Evolutionary conservation across 2,329 filamentous ascomycete genomes (phyloP), one percentile per base, ranked within the genome.

Genomic region (Scorias spongiosa): DNA sequence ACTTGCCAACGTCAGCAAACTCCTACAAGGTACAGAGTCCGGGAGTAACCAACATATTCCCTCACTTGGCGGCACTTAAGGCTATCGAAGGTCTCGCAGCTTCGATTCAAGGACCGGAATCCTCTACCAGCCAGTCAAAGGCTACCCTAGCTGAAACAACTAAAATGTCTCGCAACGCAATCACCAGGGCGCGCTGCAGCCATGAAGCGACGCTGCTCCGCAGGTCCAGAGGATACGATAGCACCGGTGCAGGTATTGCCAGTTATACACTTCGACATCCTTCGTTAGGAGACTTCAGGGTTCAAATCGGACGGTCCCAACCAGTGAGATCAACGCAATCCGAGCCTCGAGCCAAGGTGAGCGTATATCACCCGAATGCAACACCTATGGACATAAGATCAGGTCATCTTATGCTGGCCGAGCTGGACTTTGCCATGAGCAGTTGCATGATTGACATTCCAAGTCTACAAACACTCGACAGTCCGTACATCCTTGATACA

Each of bases 191-290:
- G 29, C 81, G 81, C 0, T 76, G 82, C 57, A 70, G 74, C 29
- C 81, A 86, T 62, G 78, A 76, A 51, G 82, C 77, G 18, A 71
- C 78, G 2, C 71, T 88, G 2, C 75, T 83, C n/a, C 86, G 80
- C 74, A 60, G 54, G n/a, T 52, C 62, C 11, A 57, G 62, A 10
- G 51, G 57, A 20, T 48, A 51, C 20, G 49, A 55, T 39, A 48
- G 45, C 32, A 45, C 54, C 9, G 52, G 54, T 38, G 45, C 51
- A 5, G 50, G 55, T 17, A 54, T 49, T 2, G 65, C 66, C 2
- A 57, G 57, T 4, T 70, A 71, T 48, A 60, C 63, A 20, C 57
- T 71, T 1, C 60, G 64, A 17, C 68, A 71, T 48, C 66, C 68
- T 5, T 59, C 58, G 0, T 57, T 70, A 2, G 67, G 68, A 1